These are phyloP conservation scores for Mucor mucedo DNA, from an alignment of 371 early-diverging fungal genomes.

Conservation along the genomic window DNA sequence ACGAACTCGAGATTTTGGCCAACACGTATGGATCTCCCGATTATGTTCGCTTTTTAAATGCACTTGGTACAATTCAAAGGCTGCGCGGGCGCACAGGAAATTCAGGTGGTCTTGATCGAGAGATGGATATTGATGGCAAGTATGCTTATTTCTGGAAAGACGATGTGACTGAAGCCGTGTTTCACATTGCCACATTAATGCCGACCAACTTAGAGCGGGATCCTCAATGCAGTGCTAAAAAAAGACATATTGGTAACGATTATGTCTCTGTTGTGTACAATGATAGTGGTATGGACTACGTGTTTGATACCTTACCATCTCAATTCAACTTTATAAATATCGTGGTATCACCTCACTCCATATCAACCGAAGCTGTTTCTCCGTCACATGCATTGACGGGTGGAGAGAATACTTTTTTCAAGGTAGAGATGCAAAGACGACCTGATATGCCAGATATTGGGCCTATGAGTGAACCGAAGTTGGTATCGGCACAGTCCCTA, in stretches of 20 bases:
- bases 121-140: conserved; percentile 84
- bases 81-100: conserved; percentile 63
- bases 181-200: conserved; percentile 95
- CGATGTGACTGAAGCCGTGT: conserved; percentile 86
- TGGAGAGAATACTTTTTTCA: conserved; percentile 60
- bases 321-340: conserved; percentile 96
- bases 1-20: conserved; percentile 83
- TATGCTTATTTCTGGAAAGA: conserved; percentile 86
- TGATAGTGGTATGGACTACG: conserved; percentile 83
- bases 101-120: conserved; percentile 91
- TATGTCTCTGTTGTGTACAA: conserved; percentile 93
- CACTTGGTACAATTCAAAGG: conserved; percentile 76
- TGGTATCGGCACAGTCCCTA: conserved; percentile 79
- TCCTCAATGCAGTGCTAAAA: conserved; percentile 80
- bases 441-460: conserved; percentile 87
- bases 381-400: conserved; percentile 36
- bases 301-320: conserved; percentile 88
- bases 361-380: conserved; percentile 45
- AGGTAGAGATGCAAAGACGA: conserved; percentile 72
- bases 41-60: conserved; percentile 82
- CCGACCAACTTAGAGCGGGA: conserved; percentile 79
- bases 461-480: conserved; percentile 78
- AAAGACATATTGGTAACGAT: conserved; percentile 96
- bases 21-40: conserved; percentile 86
- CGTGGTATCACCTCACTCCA: conserved; percentile 76